phyloP scores from a whole-genome alignment of 2,329 filamentous ascomycete genomes.

The Penicillium digitatum region DNA sequence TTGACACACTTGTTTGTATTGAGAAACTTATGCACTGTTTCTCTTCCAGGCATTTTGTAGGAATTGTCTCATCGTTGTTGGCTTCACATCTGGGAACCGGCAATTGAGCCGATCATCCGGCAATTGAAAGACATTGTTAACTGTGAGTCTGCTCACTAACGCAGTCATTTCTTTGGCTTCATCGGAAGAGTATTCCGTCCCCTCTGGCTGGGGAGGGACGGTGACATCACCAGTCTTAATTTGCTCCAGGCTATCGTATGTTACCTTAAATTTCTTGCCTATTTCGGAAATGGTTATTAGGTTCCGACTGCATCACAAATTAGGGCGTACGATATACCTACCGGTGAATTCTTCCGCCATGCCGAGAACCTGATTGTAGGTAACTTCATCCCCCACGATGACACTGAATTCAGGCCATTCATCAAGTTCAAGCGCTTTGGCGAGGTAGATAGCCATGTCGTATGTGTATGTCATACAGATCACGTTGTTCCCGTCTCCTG shows the following conservation, averaged over 20 bases:
- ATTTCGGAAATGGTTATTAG: not conserved
- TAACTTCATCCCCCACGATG: conserved; percentile 41
- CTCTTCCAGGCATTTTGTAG: conserved; percentile 19
- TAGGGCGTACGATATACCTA: conserved; percentile 19
- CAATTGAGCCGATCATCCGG: conserved; percentile 24
- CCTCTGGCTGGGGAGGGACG: conserved; percentile 25
- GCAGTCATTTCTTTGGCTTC: conserved; percentile 27
- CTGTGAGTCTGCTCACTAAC: conserved; percentile 28
- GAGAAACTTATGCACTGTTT: not conserved
- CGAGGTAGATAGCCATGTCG: conserved; percentile 50
- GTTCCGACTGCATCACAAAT: not conserved
- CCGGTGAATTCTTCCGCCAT: conserved; percentile 44
- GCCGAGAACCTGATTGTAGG: conserved; percentile 46
- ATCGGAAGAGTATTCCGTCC: conserved; percentile 15
- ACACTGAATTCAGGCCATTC: conserved; percentile 44
- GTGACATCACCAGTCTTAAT: conserved; percentile 36
- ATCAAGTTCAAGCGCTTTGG: conserved; percentile 39
- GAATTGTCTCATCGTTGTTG: conserved; percentile 25
- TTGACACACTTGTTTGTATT: not conserved
- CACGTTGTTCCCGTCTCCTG: conserved; percentile 46
- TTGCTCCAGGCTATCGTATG: conserved; percentile 33
- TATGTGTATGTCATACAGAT: conserved; percentile 49
- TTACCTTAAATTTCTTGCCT: conserved; percentile 37
- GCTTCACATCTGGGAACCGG: conserved; percentile 22
- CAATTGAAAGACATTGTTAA: conserved; percentile 29